Base-by-base conservation (phyloP, 164 flowering plant species). In the Amborella trichopoda region DNA sequence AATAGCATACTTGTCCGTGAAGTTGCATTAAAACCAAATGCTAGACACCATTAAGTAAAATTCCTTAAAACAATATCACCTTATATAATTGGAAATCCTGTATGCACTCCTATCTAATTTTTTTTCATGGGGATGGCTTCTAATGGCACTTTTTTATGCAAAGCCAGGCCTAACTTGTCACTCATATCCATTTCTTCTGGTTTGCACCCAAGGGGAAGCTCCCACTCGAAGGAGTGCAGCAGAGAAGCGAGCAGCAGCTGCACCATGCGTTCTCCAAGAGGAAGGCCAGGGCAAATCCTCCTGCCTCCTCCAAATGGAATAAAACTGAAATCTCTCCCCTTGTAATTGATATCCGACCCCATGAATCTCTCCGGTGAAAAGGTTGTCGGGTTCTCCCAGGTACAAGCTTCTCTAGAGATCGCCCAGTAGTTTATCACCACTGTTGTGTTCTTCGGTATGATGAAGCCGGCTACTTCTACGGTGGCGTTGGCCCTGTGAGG, bases 401-500 rank as follows among this genome's bases (percentile, higher is more conserved):
- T 11, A 14, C 20, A 21, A 6, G 63, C 45, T 19, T 71, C 78
- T 47, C 65, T 48, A 3, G 64, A 58, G 0, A 67, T 67, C 1
- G 71, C 70, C 72, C 74, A 72, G 1, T 38, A 46, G 21, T 72
- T 75, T 1, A 72, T 59, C 2, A 59, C 26, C 2, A 72, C 39
- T 26, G 67, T 72, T 2, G 73, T 46, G 34, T 50, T 38, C 39
- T 67, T 63, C 2, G 75, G 71, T 3, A 75, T 36, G 0, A 43
- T 40, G 46, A 33, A 60, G 23, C 69, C 75, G 5, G 37, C 9
- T 1, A 75, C 44, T 32, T 72, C 64, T 2, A 54, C 53, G 12
- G 58, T 71, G 1, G 26, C 11, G n/a, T 46, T 45, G 0, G 69
- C 54, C 41, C 54, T 60, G 23, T 48, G 68, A 34, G 14, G 68